Evolutionary conservation across 1,139 yeast genomes (phyloP).

Genomic region (Sugiyamaella grinbergsii): DNA sequence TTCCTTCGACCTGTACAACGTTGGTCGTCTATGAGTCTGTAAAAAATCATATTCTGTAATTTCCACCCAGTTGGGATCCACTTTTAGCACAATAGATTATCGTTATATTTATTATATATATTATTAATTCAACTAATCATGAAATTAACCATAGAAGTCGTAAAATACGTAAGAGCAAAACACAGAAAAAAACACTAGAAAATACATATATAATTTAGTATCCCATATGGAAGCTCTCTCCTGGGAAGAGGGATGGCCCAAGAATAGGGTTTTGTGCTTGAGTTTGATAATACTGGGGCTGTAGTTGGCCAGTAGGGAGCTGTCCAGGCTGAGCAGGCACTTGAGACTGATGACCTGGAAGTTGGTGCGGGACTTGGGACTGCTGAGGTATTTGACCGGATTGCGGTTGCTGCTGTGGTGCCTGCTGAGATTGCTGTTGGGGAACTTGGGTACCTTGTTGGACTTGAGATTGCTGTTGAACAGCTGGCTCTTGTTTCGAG

Average conservation of each 20-base stretch:
- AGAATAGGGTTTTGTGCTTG: conserved; percentile 26
- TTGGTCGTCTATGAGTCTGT: conserved; percentile 74
- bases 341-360: not conserved
- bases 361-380: conserved; percentile 13
- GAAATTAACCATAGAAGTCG: not conserved
- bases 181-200: too few relatives aligned
- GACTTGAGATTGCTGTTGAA: not conserved
- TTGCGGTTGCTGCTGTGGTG: conserved; percentile 8
- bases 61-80: not conserved
- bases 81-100: not conserved
- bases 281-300: conserved; percentile 18
- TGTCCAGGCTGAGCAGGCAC: conserved; percentile 4
- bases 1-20: conserved; percentile 83
- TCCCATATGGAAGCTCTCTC: conserved; percentile 31
- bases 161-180: not conserved
- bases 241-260: conserved; percentile 28
- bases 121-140: not conserved
- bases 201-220: conserved; percentile 20
- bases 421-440: conserved; percentile 12
- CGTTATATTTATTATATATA: conserved; percentile 4
- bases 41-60: conserved; percentile 2
- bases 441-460: not conserved
- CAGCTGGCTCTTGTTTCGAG: conserved; percentile 10
- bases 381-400: conserved; percentile 19
- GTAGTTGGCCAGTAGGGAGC: conserved; percentile 16